These are phyloP conservation scores for Aspergillus sclerotioniger DNA, from an alignment of 495 filamentous ascomycete genomes.

Conservation along the genomic window DNA sequence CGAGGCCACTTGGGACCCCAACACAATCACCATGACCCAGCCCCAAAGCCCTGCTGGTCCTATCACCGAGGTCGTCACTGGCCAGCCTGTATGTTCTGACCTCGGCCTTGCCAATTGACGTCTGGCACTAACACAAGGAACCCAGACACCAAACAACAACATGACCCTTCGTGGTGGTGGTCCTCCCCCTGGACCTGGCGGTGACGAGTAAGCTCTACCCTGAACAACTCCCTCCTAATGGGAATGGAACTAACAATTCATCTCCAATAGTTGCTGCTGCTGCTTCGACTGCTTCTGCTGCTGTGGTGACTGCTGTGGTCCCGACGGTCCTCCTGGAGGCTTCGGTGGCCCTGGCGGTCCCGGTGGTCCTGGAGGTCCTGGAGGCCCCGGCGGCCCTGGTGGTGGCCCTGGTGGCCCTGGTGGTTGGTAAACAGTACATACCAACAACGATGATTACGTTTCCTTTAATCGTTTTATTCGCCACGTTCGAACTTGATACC, in stretches of 20 bases:
- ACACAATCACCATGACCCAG: constrained; percentile 4
- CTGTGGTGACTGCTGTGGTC: constrained; percentile 6
- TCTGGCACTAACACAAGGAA: neutral
- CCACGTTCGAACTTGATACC: neutral
- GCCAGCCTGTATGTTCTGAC: neutral
- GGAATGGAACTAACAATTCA: neutral
- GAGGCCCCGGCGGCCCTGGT: neutral
- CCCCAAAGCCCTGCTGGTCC: neutral
- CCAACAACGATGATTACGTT: neutral
- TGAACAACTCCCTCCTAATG: neutral
- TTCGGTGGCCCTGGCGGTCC: neutral
- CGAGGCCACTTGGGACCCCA: constrained; percentile 3
- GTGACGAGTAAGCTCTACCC: neutral
- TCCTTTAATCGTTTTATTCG: neutral
- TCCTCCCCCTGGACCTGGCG: constrained; percentile 1
- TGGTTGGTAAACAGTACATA: neutral
- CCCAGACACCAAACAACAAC: neutral
- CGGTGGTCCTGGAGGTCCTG: neutral
- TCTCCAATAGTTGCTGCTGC: constrained; percentile 1
- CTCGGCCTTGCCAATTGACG: neutral
- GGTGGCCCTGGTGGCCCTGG: constrained; percentile 3
- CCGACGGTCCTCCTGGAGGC: constrained; percentile 1
- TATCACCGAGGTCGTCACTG: neutral
- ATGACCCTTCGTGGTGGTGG: constrained; percentile 3
- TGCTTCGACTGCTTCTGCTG: constrained; percentile 5